Evolutionary conservation across 2,329 filamentous ascomycete genomes (phyloP).

Genomic region (Sarocladium strictum): DNA sequence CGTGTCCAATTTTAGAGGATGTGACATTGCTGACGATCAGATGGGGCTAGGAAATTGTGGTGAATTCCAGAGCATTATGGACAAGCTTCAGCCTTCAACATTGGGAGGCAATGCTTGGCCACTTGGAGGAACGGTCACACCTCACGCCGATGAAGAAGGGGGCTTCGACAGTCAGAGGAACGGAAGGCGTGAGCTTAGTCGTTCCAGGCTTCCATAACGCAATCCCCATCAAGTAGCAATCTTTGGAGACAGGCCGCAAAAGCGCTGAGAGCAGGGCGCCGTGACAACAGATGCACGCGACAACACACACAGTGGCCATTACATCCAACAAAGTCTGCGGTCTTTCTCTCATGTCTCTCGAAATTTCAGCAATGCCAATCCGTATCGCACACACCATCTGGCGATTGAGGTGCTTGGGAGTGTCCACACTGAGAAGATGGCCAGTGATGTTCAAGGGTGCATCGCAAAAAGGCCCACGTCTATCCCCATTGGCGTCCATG

Average conservation of each 20-base stretch:
- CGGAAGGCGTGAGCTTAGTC: background rate
- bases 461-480: background rate
- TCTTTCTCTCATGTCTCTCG: background rate
- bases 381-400: conserved; percentile 2
- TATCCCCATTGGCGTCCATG: background rate
- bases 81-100: background rate
- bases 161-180: background rate
- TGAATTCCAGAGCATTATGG: background rate
- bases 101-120: background rate
- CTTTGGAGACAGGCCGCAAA: background rate
- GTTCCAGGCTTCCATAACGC: background rate
- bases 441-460: background rate
- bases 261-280: background rate
- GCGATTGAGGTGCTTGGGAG: background rate
- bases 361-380: background rate
- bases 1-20: background rate
- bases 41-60: conserved; percentile 1
- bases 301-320: background rate
- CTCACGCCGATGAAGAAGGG: background rate
- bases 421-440: background rate
- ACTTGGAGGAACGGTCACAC: too few relatives aligned
- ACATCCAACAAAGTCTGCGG: background rate
- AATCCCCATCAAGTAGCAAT: background rate
- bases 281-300: background rate
- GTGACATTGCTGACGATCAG: background rate